A percentile compares a stretch with the other conserved stretches of the same genome.
Evolutionary conservation across 495 filamentous ascomycete genomes (phyloP).

Genomic region (Terfezia boudieri): DNA sequence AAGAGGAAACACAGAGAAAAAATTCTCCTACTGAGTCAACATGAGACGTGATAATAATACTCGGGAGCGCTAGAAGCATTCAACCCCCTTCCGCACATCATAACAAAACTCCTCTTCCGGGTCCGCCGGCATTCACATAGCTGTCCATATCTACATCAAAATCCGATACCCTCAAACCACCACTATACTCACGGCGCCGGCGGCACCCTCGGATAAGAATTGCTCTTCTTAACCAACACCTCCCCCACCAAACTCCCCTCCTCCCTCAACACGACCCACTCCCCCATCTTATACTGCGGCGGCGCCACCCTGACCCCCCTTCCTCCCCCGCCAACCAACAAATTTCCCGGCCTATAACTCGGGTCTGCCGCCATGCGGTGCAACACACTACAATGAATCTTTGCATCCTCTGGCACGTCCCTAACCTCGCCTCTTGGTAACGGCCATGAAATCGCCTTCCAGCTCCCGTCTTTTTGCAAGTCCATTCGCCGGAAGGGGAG

Average conservation of each 20-base stretch:
- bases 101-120: no score
- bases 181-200: no score
- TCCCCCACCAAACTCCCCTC: constrained; percentile 47
- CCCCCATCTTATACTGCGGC: constrained; percentile 37
- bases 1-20: no score
- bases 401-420: constrained; percentile 50
- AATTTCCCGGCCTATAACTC: constrained; percentile 54
- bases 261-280: constrained; percentile 44
- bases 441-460: constrained; percentile 44
- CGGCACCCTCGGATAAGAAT: no score
- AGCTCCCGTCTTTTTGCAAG: constrained; percentile 40
- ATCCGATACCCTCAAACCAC: no score
- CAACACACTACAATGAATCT: constrained; percentile 54
- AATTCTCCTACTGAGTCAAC: no score
- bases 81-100: no score
- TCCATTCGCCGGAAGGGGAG: constrained; percentile 74
- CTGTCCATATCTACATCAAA: no score
- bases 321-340: constrained; percentile 62
- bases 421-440: constrained; percentile 59
- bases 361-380: constrained; percentile 42
- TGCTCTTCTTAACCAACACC: constrained; percentile 18
- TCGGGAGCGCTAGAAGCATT: no score
- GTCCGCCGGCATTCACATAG: no score
- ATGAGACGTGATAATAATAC: no score
- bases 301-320: constrained; percentile 43